Conservation (phyloP, 768 basidiomycete species). For the Suillus placidus region DNA sequence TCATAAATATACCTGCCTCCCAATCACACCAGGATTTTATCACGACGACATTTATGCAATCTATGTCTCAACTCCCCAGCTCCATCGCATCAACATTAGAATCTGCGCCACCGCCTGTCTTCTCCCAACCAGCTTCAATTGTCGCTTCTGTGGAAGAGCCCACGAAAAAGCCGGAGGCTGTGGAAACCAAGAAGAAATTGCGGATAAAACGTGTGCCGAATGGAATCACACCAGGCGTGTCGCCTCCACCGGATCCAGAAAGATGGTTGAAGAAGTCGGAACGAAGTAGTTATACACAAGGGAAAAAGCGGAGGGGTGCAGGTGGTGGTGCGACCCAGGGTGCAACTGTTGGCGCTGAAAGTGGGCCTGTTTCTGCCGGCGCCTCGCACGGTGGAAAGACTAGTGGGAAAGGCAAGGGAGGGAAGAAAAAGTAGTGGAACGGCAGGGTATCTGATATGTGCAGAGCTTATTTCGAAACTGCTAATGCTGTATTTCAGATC, state of each 20-base stretch:
- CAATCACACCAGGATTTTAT: constrained; percentile 86
- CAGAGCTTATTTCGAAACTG: background rate
- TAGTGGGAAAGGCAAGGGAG: constrained; percentile 54
- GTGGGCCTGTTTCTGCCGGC: constrained; percentile 5
- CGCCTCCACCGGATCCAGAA: constrained; percentile 83
- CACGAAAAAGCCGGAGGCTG: constrained; percentile 38
- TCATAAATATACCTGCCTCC: constrained; percentile 82
- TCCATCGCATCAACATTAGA: constrained; percentile 58
- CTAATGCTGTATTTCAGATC: background rate
- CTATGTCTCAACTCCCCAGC: constrained; percentile 61
- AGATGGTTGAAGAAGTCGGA: constrained; percentile 89
- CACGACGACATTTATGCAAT: constrained; percentile 64
- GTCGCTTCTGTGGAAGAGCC: constrained; percentile 29
- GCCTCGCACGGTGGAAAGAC: constrained; percentile 37
- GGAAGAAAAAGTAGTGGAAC: constrained; percentile 62
- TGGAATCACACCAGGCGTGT: constrained; percentile 77
- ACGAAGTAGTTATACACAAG: constrained; percentile 56
- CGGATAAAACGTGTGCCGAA: constrained; percentile 70
- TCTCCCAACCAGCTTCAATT: constrained; percentile 36
- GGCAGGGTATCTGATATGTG: background rate
- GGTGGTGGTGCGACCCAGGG: constrained; percentile 75
- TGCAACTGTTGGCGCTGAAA: constrained; percentile 33
- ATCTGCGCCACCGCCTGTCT: constrained; percentile 58
- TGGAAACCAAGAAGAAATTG: constrained; percentile 49
- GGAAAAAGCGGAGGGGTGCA: constrained; percentile 55